A percentile compares a stretch with the other conserved stretches of the same genome.
These are phyloP conservation scores for Kodamaea hsintzibuensis DNA, from an alignment of 805 yeast genomes.

Conservation along the genomic window DNA sequence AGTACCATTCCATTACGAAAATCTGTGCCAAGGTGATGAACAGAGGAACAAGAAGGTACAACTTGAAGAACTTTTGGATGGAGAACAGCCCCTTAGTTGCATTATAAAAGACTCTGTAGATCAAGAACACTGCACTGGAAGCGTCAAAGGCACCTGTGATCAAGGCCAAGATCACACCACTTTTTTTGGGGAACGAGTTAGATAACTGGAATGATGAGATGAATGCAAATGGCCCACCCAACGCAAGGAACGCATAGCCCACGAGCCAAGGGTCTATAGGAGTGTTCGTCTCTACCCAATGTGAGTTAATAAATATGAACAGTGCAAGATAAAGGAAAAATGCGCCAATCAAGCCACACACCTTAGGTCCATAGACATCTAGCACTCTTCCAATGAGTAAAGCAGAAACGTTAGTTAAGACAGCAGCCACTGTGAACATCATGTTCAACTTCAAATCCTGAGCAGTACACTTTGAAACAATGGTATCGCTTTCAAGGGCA, in stretches of 20 bases:
- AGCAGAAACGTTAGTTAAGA: slow-evolving; percentile 55
- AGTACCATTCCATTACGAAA: slow-evolving; percentile 49
- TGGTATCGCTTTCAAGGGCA: not conserved
- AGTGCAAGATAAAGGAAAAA: slow-evolving; percentile 47
- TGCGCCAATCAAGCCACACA: slow-evolving; percentile 56
- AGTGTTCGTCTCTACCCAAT: slow-evolving; percentile 18
- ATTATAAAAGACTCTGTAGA: slow-evolving; percentile 45
- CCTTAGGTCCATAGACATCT: slow-evolving; percentile 53
- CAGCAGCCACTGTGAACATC: slow-evolving; percentile 62
- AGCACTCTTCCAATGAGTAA: slow-evolving; percentile 50
- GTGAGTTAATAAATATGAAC: slow-evolving; percentile 45
- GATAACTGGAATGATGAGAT: slow-evolving; percentile 59
- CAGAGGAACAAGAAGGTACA: slow-evolving; percentile 49
- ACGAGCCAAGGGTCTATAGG: slow-evolving; percentile 51
- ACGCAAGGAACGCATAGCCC: slow-evolving; percentile 54
- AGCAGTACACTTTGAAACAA: slow-evolving; percentile 45
- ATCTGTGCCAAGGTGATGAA: slow-evolving; percentile 50
- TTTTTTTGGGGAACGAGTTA: slow-evolving; percentile 53
- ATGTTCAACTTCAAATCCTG: slow-evolving; percentile 57
- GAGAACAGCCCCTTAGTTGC: slow-evolving; percentile 35
- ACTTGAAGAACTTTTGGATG: slow-evolving; percentile 44
- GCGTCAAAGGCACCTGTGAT: slow-evolving; percentile 62
- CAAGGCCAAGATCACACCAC: slow-evolving; percentile 54
- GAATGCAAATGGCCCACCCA: slow-evolving; percentile 59
- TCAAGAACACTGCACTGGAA: slow-evolving; percentile 53